Evolutionary conservation across 164 flowering plant genomes (phyloP), one percentile per base, ranked within the genome.

Genomic region (Nelumbo lutea): DNA sequence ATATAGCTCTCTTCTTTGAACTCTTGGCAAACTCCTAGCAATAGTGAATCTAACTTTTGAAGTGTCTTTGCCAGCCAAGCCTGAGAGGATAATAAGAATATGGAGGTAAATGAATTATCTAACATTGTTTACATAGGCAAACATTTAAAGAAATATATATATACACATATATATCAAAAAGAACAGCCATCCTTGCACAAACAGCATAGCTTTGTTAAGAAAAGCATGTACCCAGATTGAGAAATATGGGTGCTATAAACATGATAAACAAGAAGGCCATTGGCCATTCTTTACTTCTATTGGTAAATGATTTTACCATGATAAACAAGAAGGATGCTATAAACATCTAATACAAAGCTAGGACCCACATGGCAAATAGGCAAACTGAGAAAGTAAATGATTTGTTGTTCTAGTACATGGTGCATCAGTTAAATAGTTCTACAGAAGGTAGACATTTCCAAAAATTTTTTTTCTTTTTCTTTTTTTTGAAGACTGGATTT

Each of bases 11-110:
- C 90, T 74, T 83, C 90, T 77, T 86, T 85, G 79, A 96, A 96
- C 67, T 86, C 96, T 78, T 89, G 95, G 83, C 99, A 96, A 68
- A 96, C 97, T 70, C 89, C 90, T 73, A 96, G 66, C 63, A 96
- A 78, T 44, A 93, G 86, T 9, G 98, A 83, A 82, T 93, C 99
- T 74, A 96, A 81, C 86, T 88, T 93, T 69, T 93, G 93, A 72
- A 96, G 92, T 66, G 99, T 85, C 78, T 79, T 88, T 13, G 87
- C 96, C 61, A 96, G 82, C 99, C 98, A 96, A 78, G 83, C 90
- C 99, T 96, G 82, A 74, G 83, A 55, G 47, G 39, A n/a, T 27
- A n/a, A 53, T 41, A 62, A 72, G 56, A 59, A 68, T 9, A 42
- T 42, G 61, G 59, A 14, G 2, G 2, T 27, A 27, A 27, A 27